Evolutionary conservation across 805 yeast genomes (phyloP).

Genomic region (Candida hungchunana): DNA sequence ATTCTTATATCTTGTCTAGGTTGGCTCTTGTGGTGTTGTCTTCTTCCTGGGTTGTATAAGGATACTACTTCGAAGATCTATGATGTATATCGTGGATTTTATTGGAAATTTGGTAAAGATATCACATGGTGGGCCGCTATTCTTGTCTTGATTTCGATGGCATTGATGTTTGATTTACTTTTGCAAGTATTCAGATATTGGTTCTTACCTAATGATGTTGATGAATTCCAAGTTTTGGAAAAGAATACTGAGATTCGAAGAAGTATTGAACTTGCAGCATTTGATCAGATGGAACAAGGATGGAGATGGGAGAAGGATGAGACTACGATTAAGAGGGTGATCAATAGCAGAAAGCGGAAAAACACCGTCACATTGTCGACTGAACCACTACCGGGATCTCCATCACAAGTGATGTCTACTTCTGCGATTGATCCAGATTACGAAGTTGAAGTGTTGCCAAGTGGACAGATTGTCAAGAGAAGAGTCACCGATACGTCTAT

Average conservation of each 20-base stretch:
- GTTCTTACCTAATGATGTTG: constrained; percentile 69
- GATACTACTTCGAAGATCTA: constrained; percentile 52
- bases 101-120: constrained; percentile 72
- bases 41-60: constrained; percentile 67
- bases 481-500: constrained; percentile 27
- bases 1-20: constrained; percentile 74
- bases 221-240: constrained; percentile 74
- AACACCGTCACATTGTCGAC: constrained; percentile 27
- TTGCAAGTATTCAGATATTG: constrained; percentile 52
- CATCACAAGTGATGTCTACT: constrained; percentile 30
- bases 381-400: constrained; percentile 50
- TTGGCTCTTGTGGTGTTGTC: constrained; percentile 78
- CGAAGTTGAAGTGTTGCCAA: constrained; percentile 61
- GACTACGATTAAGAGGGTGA: constrained; percentile 24
- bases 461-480: constrained; percentile 60
- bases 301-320: constrained; percentile 64
- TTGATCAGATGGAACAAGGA: constrained; percentile 68
- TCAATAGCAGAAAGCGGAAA: constrained; percentile 23
- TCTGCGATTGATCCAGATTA: constrained; percentile 31
- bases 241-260: constrained; percentile 61
- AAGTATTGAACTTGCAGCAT: constrained; percentile 69
- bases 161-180: constrained; percentile 63
- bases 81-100: constrained; percentile 67
- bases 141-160: constrained; percentile 50
- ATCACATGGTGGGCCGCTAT: constrained; percentile 83